Percentiles rank a stretch among this genome's conserved stretches.
These are phyloP conservation scores for Botrytis cinerea DNA, from an alignment of 2,329 filamentous ascomycete species.

Conservation along the genomic window DNA sequence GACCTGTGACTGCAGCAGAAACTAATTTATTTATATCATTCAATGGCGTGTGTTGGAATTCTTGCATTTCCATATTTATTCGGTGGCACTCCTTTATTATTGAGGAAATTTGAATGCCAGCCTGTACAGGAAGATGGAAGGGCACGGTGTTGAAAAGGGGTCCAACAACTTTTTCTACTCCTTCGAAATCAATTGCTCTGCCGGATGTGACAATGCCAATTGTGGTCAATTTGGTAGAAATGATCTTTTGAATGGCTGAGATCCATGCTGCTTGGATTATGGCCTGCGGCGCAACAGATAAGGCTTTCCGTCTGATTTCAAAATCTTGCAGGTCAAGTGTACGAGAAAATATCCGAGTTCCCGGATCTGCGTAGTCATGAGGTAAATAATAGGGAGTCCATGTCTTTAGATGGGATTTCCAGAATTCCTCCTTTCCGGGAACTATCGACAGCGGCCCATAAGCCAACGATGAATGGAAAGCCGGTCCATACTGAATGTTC, in stretches of 20 bases:
- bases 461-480: slow-evolving; percentile 67
- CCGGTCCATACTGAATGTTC: slow-evolving; percentile 45
- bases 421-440: slow-evolving; percentile 62
- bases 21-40: slow-evolving; percentile 82
- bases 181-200: slow-evolving; percentile 67
- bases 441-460: slow-evolving; percentile 64
- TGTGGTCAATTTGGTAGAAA: slow-evolving; percentile 44
- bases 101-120: slow-evolving; percentile 56
- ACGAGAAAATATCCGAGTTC: slow-evolving; percentile 36
- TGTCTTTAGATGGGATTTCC: slow-evolving; percentile 48
- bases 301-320: slow-evolving; percentile 53
- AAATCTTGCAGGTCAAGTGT: slow-evolving; percentile 49
- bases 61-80: slow-evolving; percentile 66
- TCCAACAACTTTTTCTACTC: slow-evolving; percentile 68
- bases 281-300: slow-evolving; percentile 77
- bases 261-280: slow-evolving; percentile 76
- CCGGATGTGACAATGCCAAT: slow-evolving; percentile 81
- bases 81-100: slow-evolving; percentile 67
- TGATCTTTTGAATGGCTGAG: slow-evolving; percentile 57
- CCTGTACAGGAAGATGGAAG: slow-evolving; percentile 55
- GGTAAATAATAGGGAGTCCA: slow-evolving; percentile 33
- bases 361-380: neutral
- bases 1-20: slow-evolving; percentile 49
- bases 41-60: slow-evolving; percentile 77
- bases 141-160: slow-evolving; percentile 91